These are phyloP conservation scores for Ascochyta pisi DNA, from an alignment of 2,329 filamentous ascomycete species.

Conservation along the genomic window DNA sequence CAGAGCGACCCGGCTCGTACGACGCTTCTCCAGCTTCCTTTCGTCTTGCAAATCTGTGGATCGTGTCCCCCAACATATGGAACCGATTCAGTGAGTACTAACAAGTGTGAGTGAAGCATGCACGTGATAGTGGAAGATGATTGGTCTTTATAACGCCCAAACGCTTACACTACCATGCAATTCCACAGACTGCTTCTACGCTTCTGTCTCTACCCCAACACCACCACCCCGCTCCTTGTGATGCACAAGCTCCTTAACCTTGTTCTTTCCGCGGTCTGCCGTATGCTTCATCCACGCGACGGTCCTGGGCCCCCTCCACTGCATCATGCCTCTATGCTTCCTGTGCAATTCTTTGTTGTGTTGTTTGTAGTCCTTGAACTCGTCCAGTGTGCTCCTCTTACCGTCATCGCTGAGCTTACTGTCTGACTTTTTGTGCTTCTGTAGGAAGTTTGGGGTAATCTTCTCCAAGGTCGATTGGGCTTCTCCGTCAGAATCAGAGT, in stretches of 20 bases:
- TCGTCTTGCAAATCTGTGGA: no score
- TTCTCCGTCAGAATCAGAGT: constrained; percentile 30
- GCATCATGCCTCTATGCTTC: constrained; percentile 74
- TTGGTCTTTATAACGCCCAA: background rate
- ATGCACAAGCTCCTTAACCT: constrained; percentile 58
- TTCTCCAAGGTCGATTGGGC: constrained; percentile 21
- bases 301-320: constrained; percentile 68
- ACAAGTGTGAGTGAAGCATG: no score
- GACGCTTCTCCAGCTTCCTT: no score
- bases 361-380: constrained; percentile 61
- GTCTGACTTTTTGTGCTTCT: constrained; percentile 30
- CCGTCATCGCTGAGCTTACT: constrained; percentile 40
- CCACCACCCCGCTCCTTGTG: constrained; percentile 61
- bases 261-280: constrained; percentile 58
- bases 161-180: constrained; percentile 4
- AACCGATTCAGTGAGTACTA: no score
- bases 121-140: background rate
- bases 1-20: no score
- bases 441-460: constrained; percentile 34
- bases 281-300: constrained; percentile 67
- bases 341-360: constrained; percentile 40
- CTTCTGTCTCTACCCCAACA: constrained; percentile 73
- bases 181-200: constrained; percentile 50
- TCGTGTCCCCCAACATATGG: background rate
- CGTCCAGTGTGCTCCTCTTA: constrained; percentile 57